These are phyloP conservation scores for Anethum foeniculum DNA, from an alignment of 140 eudicot species.

Conservation along the genomic window DNA sequence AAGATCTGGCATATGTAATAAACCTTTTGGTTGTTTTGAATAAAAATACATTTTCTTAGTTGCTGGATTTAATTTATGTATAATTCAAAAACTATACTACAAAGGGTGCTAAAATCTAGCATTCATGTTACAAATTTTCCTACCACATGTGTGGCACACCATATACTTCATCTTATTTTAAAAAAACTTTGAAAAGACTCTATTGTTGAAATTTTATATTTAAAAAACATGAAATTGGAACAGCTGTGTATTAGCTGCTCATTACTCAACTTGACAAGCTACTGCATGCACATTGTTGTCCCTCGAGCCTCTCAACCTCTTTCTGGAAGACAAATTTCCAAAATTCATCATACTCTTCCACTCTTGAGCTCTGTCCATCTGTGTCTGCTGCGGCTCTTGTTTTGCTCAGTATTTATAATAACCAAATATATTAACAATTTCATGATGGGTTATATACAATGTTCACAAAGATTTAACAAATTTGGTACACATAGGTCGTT, in stretches of 20 bases:
- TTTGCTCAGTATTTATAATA: not conserved
- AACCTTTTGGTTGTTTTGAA: not conserved
- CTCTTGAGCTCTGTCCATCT: constrained; percentile 22
- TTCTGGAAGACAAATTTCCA: constrained; percentile 88
- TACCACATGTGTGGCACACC: not conserved
- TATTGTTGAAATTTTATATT: no score
- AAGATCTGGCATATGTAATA: not conserved
- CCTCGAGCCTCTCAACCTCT: constrained; percentile 91
- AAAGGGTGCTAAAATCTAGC: not conserved
- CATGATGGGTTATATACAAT: no score
- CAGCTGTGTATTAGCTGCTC: constrained; percentile 16
- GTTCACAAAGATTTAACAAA: no score
- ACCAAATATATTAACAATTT: no score
- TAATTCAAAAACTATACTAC: no score
- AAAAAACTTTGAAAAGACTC: no score
- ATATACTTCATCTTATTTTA: not conserved
- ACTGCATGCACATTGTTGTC: constrained; percentile 89
- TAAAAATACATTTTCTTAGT: no score
- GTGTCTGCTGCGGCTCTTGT: constrained; percentile 34
- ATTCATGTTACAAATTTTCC: not conserved
- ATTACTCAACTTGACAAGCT: constrained; percentile 76
- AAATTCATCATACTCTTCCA: constrained; percentile 75
- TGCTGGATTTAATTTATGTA: no score
- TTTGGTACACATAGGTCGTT: no score
- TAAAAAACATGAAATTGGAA: no score